Conservation (phyloP, 106 monocot genomes). For the Xerophyta viscosa region DNA sequence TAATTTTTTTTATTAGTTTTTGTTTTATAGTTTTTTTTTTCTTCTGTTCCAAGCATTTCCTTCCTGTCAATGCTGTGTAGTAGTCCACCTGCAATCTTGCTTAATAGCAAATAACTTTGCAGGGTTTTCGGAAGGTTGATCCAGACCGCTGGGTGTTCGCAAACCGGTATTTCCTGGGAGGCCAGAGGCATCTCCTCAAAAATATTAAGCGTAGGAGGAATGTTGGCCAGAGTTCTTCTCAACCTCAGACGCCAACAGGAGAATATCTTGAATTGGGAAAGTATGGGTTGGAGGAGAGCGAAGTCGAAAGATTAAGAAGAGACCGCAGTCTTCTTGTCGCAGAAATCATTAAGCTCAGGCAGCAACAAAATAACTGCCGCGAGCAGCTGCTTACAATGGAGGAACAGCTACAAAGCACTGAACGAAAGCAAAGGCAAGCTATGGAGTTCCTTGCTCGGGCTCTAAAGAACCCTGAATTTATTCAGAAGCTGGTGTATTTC, state of each 20-base stretch:
- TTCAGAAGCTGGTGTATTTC: neutral
- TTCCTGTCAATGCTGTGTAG: too few relatives aligned
- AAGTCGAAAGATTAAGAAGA: neutral
- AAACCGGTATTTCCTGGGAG: too few relatives aligned
- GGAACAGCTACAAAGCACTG: neutral
- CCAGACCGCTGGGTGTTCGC: too few relatives aligned
- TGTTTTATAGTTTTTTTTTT: too few relatives aligned
- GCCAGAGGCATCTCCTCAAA: too few relatives aligned
- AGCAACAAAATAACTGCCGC: slow-evolving; percentile 1
- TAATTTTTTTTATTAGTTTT: too few relatives aligned
- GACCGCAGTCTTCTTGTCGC: slow-evolving; percentile 1
- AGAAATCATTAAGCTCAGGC: slow-evolving; percentile 2
- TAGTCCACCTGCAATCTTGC: too few relatives aligned
- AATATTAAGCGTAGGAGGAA: too few relatives aligned
- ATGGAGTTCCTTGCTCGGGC: neutral
- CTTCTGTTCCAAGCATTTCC: too few relatives aligned
- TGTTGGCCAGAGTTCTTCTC: neutral
- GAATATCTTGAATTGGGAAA: neutral
- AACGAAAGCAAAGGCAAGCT: neutral
- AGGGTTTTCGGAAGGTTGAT: too few relatives aligned
- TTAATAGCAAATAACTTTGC: too few relatives aligned
- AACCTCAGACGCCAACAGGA: too few relatives aligned
- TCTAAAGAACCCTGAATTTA: neutral
- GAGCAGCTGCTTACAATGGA: slow-evolving; percentile 1
- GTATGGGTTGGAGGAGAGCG: neutral